Percentiles rank a stretch among this genome's conserved stretches.
Evolutionary conservation across 2,329 filamentous ascomycete genomes (phyloP).

Genomic region (Aspergillus ochraceoroseus): DNA sequence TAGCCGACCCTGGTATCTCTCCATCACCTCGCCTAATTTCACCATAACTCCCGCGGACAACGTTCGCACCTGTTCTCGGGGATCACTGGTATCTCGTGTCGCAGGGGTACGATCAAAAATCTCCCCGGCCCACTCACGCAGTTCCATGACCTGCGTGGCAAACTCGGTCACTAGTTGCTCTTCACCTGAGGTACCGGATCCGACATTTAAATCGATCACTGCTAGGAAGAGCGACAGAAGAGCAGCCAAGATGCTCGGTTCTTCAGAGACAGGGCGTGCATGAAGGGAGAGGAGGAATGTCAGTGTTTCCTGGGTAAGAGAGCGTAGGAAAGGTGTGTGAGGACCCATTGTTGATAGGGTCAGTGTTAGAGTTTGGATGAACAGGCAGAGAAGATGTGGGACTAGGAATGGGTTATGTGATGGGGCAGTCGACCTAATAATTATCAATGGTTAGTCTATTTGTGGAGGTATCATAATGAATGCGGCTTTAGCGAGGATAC

Average conservation of each 20-base stretch:
- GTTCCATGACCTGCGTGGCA: constrained; percentile 74
- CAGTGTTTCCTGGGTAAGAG: constrained; percentile 81
- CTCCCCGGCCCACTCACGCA: constrained; percentile 74
- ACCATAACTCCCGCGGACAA: constrained; percentile 78
- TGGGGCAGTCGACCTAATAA: constrained; percentile 34
- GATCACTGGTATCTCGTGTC: constrained; percentile 49
- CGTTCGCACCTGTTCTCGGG: constrained; percentile 40
- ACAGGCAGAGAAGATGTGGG: constrained; percentile 69
- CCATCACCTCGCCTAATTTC: constrained; percentile 72
- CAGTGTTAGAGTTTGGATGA: constrained; percentile 79
- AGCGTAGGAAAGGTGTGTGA: constrained; percentile 66
- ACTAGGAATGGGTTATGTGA: constrained; percentile 62
- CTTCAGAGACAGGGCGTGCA: constrained; percentile 49
- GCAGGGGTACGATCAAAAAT: constrained; percentile 60
- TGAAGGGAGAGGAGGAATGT: constrained; percentile 70
- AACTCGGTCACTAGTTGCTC: constrained; percentile 69
- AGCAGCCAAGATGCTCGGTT: constrained; percentile 64
- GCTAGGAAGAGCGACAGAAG: constrained; percentile 75
- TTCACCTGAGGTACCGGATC: constrained; percentile 48
- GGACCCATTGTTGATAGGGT: constrained; percentile 79
- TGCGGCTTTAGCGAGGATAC: no score
- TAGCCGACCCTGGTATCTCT: constrained; percentile 71
- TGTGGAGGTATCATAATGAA: no score
- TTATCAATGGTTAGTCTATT: no score
- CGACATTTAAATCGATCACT: constrained; percentile 70